phyloP scores from a whole-genome alignment of 768 basidiomycete species.

The Chalciporus pseudorubinellus region DNA sequence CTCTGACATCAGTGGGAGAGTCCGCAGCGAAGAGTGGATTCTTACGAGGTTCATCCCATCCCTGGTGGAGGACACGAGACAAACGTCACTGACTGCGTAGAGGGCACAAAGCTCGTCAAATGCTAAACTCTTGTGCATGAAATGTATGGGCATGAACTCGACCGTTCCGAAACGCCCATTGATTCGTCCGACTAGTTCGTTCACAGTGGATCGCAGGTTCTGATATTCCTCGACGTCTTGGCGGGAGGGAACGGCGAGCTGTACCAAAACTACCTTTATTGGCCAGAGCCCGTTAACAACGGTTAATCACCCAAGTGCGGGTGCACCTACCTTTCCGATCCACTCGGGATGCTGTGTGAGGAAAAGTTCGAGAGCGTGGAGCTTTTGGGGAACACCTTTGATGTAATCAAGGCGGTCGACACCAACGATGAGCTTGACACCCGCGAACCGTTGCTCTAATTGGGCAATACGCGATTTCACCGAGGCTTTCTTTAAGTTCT shows the following conservation, averaged over 20 bases:
- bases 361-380: conserved; percentile 96
- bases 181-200: conserved; percentile 97
- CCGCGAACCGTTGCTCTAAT: conserved; percentile 87
- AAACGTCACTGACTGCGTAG: conserved; percentile 95
- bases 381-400: conserved; percentile 98
- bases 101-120: conserved; percentile 98
- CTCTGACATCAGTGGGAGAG: conserved; percentile 8
- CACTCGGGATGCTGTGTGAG: conserved; percentile 97
- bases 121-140: conserved; percentile 92
- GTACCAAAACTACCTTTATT: conserved; percentile 84
- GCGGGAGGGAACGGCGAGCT: conserved; percentile 94
- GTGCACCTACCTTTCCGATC: conserved; percentile 80
- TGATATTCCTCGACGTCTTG: conserved; percentile 99
- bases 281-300: conserved; percentile 5
- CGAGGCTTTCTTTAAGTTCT: conserved; percentile 77
- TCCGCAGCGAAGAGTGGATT: conserved; percentile 1
- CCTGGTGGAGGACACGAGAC: conserved; percentile 89
- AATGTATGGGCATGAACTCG: conserved; percentile 99
- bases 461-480: conserved; percentile 80
- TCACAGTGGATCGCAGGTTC: conserved; percentile 91
- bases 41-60: conserved; percentile 99
- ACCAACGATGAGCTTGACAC: conserved; percentile 96
- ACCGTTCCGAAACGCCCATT: conserved; percentile 99
- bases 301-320: background rate
- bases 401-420: conserved; percentile 99